Percentiles rank a stretch among this genome's conserved stretches.
Conservation (phyloP, 1,139 yeast genomes). For the Debaryomyces sp. region DNA sequence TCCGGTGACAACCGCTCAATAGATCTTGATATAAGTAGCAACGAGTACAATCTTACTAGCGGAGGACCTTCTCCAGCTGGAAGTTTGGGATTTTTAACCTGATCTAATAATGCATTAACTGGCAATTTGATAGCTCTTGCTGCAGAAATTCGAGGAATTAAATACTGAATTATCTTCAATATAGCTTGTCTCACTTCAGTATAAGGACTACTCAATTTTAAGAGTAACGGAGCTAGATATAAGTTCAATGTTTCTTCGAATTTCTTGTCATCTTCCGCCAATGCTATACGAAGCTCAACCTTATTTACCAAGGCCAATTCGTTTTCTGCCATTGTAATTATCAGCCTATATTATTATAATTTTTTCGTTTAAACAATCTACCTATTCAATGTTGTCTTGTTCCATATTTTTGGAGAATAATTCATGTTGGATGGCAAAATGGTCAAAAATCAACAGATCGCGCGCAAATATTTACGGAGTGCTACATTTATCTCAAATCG, state of each 20-base stretch:
- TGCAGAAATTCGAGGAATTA: constrained; percentile 68
- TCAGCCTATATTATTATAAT: background rate
- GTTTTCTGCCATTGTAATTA: constrained; percentile 39
- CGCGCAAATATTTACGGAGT: background rate
- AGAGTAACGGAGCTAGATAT: constrained; percentile 75
- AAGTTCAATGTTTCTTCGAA: constrained; percentile 61
- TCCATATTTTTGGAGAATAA: background rate
- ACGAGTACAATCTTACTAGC: constrained; percentile 63
- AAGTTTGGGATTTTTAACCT: constrained; percentile 58
- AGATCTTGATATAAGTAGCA: constrained; percentile 68
- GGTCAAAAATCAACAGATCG: background rate
- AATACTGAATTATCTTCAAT: constrained; percentile 64
- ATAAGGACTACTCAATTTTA: constrained; percentile 77
- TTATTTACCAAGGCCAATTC: constrained; percentile 66
- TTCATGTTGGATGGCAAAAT: constrained; percentile 2
- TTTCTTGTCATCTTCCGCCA: constrained; percentile 70
- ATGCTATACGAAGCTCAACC: constrained; percentile 82
- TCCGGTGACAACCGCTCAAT: constrained; percentile 48
- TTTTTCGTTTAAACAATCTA: background rate
- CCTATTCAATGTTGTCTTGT: background rate
- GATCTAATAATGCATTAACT: constrained; percentile 58
- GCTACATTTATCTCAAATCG: background rate
- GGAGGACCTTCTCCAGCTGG: constrained; percentile 47
- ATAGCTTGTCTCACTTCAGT: constrained; percentile 69
- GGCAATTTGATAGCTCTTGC: constrained; percentile 63